Evolutionary conservation across 306 rosid genomes (phyloP), one percentile per base, ranked within the genome.

Genomic region (Quercus dentata): DNA sequence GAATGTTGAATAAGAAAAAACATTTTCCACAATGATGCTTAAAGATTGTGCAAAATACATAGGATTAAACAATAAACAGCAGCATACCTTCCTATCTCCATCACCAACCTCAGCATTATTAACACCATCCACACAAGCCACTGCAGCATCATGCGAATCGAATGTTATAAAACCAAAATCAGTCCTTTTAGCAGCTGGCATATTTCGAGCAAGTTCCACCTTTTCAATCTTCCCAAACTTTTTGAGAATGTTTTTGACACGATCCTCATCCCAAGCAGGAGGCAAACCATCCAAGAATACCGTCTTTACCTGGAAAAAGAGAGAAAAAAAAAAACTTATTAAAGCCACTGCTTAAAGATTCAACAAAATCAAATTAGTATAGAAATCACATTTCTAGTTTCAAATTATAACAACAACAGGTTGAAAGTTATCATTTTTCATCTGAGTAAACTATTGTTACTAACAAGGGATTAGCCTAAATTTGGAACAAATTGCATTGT

Each of bases 201-300:
- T 68, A 35, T 68, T 68, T 6, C 72, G 52, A 18, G 72, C 72
- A 68, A 68, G 72, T 68, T 68, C 72, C 25, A 68, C 72, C 72
- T 68, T 68, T n/a, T 35, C 72, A 8, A 68, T 68, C 51, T 35
- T 68, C 52, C 72, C 72, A 68, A 68, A 68, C 72, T 68, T 68
- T 68, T 35, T 68, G 11, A 68, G 54, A 35, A 33, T 12, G 52
- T 19, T 68, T 21, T 33, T 68, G 72, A 68, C 72, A 18, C 38
- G 72, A 35, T 68, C 72, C 52, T 68, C 72, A 35, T 68, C 72
- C 72, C 72, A 68, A 33, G 52, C 72, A 35, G 72, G 72, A 68
- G 72, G 72, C 72, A 68, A 68, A 68, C 72, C 27, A 68, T 68
- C 72, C n/a, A 68, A 28, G 72, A 68, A 68, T 68, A 68, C 72